Evolutionary conservation across 2,329 filamentous ascomycete genomes (phyloP), one percentile per base, ranked within the genome.

Genomic region (Calycina marina): DNA sequence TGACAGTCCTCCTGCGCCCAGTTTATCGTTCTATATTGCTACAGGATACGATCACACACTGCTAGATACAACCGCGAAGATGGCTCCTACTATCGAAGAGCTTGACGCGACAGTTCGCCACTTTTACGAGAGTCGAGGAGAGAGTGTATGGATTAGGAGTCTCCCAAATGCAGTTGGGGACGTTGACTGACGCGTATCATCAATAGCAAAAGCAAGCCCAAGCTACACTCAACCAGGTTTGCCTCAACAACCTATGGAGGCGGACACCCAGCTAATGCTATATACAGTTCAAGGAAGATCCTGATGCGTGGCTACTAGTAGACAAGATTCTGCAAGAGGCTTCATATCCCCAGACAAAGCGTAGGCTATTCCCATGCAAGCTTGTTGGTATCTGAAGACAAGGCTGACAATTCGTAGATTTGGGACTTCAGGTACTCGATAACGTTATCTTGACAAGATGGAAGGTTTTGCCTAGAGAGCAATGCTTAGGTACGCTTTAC

Each of bases 391-490:
- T 24, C 20, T 14, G 14, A 13, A 31, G 16, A 15, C 14, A 25
- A 25, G 16, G 35, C 33, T 47, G 36, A 48, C 42, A 39, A 39
- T 45, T 39, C 44, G 43, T 48, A 92, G 84, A 93, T 58, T 68
- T 98, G 51, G 90, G 86, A 33, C 67, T 98, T 45, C 90, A 98
- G 61, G 86, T 98, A 45, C 74, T 98, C 43, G 90, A 98, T 63
- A 85, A 84, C 72, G 88, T 98, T 45, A 96, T 98, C 56, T 83
- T 88, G 75, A 98, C 90, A 46, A 77, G 90, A 65, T 98, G 90
- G 92, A 98, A 94, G 65, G 85, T 96, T 38, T 64, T 98, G 41
- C 90, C 90, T 32, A 76, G 85, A 52, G 88, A 96, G 45, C 90
- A 98, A 61, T 94, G 90, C 59, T 77, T 90, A 69, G 85, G 84